Base-by-base conservation (phyloP, 805 yeast genomes). In the Yarrowia bubula region DNA sequence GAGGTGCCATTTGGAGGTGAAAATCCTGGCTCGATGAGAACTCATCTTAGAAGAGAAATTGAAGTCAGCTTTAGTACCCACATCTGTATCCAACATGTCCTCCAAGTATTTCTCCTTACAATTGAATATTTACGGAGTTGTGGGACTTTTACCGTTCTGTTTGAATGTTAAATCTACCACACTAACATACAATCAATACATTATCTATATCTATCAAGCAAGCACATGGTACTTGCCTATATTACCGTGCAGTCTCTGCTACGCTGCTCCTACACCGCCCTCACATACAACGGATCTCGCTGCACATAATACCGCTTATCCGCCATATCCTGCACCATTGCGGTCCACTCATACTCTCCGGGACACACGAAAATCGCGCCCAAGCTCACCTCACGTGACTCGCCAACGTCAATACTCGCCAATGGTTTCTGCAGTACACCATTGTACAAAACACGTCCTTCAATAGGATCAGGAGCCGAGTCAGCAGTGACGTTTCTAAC, bases 321-420 rank as follows among this genome's bases (percentile, higher is more conserved):
- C 13, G 65, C 65, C 35, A 71, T 43, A 65, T 81, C 83, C 64
- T 86, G 89, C 68, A 85, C 78, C 13, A 85, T 74, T 0, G 83
- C 82, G 0, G 92, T 90, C 88, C 96, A 87, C 73, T 90, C 95
- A 72, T 87, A 92, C 55, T 84, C 87, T 1, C 98, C 98, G 50
- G 81, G 80, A 64, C 89, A 92, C 42, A 92, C 76, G 4, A 90
- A 83, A 17, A 87, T 81, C 57, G 87, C 82, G 8, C 90, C 84
- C 43, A 88, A 72, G 28, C 79, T 79, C 35, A 84, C 76, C 1
- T 73, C 77, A 3, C 76, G 62, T 0, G 77, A 70, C 31, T 76
- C 80, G 0, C 83, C 82, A 0, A 87, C 80, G 1, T 70, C 70
- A 0, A 87, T 69, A 1, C 75, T 69, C 0, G 81, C 77, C 6